A percentile compares a stretch with the other conserved stretches of the same genome.
Conservation (phyloP, 148 eudicot species). For the Chenopodium quinoa region DNA sequence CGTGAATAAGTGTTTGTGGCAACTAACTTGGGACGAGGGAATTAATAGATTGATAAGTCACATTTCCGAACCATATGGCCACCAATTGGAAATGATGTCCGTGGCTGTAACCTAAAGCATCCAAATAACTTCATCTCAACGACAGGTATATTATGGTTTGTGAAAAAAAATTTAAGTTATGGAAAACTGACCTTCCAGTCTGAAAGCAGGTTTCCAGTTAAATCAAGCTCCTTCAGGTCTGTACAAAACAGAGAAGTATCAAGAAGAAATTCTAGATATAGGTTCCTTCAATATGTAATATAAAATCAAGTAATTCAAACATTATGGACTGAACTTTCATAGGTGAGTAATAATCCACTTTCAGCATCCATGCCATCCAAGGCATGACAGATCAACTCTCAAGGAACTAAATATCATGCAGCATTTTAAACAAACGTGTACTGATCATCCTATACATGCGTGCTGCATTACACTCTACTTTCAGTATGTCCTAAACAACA, state of each 20-base stretch:
- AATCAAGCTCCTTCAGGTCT: constrained; percentile 93
- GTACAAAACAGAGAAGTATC: constrained; percentile 31
- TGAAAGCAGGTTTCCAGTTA: constrained; percentile 83
- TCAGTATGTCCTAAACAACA: background rate
- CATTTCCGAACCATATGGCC: no score
- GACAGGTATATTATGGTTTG: background rate
- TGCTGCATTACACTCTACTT: background rate
- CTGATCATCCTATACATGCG: background rate
- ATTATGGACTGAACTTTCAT: background rate
- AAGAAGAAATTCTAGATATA: background rate
- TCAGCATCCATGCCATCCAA: background rate
- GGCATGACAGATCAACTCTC: background rate
- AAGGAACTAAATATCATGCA: background rate
- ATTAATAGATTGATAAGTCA: no score
- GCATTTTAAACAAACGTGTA: background rate
- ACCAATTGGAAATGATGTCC: no score
- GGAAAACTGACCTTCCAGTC: constrained; percentile 70
- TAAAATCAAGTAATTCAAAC: background rate
- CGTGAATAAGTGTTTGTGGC: no score
- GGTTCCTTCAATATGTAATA: background rate
- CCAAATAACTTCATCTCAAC: background rate
- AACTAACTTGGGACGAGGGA: no score
- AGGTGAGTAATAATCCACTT: background rate
- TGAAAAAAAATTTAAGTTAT: background rate
- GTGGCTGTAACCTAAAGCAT: background rate